Evolutionary conservation across 345 rosid species (phyloP).

Genomic region (Orychophragmus violaceus): DNA sequence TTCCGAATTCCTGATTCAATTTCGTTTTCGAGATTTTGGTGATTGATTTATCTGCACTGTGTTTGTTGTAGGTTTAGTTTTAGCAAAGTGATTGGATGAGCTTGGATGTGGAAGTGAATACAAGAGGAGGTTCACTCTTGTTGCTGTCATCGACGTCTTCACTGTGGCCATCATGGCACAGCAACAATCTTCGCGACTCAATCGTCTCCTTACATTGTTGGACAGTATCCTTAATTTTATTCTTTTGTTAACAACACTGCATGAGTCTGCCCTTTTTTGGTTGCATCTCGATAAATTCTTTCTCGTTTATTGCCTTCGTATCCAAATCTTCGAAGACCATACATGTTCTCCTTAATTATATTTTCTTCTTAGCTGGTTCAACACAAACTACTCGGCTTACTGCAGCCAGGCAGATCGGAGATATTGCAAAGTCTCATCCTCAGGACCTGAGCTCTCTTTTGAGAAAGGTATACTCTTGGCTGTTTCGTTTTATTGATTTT

Average conservation of each 20-base stretch:
- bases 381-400: constrained; percentile 91
- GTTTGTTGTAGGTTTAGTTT: constrained; percentile 20
- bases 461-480: constrained; percentile 96
- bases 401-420: constrained; percentile 98
- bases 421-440: constrained; percentile 88
- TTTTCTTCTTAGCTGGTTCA: constrained; percentile 72
- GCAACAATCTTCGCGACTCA: constrained; percentile 96
- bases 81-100: constrained; percentile 36
- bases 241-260: no score
- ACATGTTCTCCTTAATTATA: constrained; percentile 31
- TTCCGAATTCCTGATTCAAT: constrained; percentile 20
- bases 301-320: background rate
- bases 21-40: background rate
- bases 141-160: constrained; percentile 21
- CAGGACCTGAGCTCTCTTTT: constrained; percentile 84
- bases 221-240: constrained; percentile 99
- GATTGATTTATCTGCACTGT: constrained; percentile 15
- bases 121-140: constrained; percentile 25
- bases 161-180: constrained; percentile 63
- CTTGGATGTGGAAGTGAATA: constrained; percentile 37
- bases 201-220: constrained; percentile 87
- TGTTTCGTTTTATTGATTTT: background rate
- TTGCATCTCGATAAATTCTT: constrained; percentile 7
- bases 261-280: no score
- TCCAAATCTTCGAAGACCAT: background rate